phyloP scores from a whole-genome alignment of 805 yeast species.

The Candida schatavii region DNA sequence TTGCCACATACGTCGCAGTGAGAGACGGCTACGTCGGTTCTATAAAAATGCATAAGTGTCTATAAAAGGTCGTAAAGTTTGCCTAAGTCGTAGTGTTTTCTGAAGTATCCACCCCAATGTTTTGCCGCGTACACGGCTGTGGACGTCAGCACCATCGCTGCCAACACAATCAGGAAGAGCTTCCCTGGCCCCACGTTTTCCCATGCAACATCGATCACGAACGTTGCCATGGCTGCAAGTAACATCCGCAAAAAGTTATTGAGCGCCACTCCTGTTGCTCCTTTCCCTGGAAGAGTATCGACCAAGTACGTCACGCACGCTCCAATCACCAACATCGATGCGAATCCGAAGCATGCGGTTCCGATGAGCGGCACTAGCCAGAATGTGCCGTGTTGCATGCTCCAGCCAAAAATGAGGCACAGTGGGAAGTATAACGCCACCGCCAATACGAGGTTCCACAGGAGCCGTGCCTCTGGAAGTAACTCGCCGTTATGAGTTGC shows the following conservation, averaged over 20 bases:
- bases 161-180: constrained; percentile 63
- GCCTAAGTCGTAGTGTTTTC: constrained; percentile 61
- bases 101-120: constrained; percentile 55
- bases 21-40: too few relatives aligned
- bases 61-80: constrained; percentile 51
- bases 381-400: constrained; percentile 57
- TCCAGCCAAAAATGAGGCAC: constrained; percentile 79
- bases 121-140: constrained; percentile 46
- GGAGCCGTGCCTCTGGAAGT: constrained; percentile 76
- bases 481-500: constrained; percentile 59
- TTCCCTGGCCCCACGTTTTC: constrained; percentile 70
- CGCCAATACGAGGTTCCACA: constrained; percentile 69
- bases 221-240: constrained; percentile 74
- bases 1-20: too few relatives aligned
- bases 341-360: constrained; percentile 76
- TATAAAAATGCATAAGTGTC: too few relatives aligned
- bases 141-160: constrained; percentile 47
- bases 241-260: constrained; percentile 73
- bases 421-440: constrained; percentile 62
- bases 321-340: constrained; percentile 81
- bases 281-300: constrained; percentile 81
- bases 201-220: constrained; percentile 68
- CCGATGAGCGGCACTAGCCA: constrained; percentile 85
- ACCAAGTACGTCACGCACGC: constrained; percentile 77
- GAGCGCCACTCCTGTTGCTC: constrained; percentile 85